Percentiles rank a stretch among this genome's conserved stretches.
phyloP scores from a whole-genome alignment of 257 asterid species.

The Orobanche coerulescens region DNA sequence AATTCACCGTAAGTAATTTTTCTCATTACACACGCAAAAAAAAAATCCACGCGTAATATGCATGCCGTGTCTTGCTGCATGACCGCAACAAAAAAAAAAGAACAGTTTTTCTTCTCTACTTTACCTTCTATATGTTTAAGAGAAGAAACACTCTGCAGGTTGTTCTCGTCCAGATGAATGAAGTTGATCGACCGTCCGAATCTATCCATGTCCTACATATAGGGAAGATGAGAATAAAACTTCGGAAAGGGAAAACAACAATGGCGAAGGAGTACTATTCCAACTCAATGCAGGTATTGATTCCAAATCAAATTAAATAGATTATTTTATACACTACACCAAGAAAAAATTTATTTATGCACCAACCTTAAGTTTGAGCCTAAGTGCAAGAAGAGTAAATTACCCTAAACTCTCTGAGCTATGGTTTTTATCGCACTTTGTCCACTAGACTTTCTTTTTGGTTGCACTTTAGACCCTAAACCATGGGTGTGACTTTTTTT shows the following conservation, averaged over 20 bases:
- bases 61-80: background rate
- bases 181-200: constrained; percentile 54
- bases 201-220: constrained; percentile 75
- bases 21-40: background rate
- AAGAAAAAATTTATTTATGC: too few species aligned
- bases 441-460: background rate
- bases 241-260: constrained; percentile 64
- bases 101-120: background rate
- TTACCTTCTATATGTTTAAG: background rate
- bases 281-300: constrained; percentile 78
- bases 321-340: background rate
- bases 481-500: too few species aligned
- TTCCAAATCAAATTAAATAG: background rate
- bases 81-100: background rate
- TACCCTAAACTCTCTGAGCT: too few species aligned
- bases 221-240: constrained; percentile 92
- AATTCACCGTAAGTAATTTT: constrained; percentile 59
- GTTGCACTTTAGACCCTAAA: too few species aligned
- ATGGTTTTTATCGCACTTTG: too few species aligned
- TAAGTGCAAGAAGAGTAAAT: too few species aligned
- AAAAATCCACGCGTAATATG: background rate
- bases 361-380: too few species aligned
- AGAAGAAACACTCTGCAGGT: constrained; percentile 36
- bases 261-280: constrained; percentile 80
- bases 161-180: constrained; percentile 67